A percentile compares a stretch with the other conserved stretches of the same genome.
Evolutionary conservation across 306 rosid genomes (phyloP).

Genomic region (Alnus rubra): DNA sequence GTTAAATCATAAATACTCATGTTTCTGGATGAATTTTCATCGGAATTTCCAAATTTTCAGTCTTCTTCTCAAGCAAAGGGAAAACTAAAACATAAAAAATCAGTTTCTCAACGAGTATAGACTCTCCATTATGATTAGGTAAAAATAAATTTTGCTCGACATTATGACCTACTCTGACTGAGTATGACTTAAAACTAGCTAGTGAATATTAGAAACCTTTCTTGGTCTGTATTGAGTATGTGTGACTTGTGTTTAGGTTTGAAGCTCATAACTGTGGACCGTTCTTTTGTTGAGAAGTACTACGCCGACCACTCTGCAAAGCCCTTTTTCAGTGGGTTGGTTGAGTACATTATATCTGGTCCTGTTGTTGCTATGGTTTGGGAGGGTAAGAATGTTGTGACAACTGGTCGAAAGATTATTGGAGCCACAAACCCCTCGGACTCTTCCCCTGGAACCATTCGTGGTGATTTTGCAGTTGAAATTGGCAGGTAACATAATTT

Average conservation of each 20-base stretch:
- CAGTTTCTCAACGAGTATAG: background rate
- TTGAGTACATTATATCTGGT: constrained; percentile 81
- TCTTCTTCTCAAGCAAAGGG: background rate
- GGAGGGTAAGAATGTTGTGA: constrained; percentile 90
- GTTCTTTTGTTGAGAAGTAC: constrained; percentile 84
- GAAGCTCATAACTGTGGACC: constrained; percentile 75
- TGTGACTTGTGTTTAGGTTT: constrained; percentile 51
- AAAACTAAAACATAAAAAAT: background rate
- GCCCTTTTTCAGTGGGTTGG: constrained; percentile 86
- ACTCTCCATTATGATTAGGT: background rate
- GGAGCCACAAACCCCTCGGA: constrained; percentile 95
- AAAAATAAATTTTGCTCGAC: background rate
- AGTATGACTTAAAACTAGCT: background rate
- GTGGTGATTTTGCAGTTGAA: constrained; percentile 89
- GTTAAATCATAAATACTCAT: background rate
- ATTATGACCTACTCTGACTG: too few relatives aligned
- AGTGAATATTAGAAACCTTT: background rate
- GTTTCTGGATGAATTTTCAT: background rate
- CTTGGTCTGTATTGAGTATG: background rate
- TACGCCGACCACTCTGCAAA: constrained; percentile 84
- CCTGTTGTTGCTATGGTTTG: constrained; percentile 98
- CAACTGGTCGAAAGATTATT: constrained; percentile 79
- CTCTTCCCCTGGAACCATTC: constrained; percentile 91
- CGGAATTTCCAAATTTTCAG: background rate
- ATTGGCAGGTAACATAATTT: constrained; percentile 66